These are phyloP conservation scores for Aleurites moluccanus DNA, from an alignment of 441 rosid species.

Conservation along the genomic window DNA sequence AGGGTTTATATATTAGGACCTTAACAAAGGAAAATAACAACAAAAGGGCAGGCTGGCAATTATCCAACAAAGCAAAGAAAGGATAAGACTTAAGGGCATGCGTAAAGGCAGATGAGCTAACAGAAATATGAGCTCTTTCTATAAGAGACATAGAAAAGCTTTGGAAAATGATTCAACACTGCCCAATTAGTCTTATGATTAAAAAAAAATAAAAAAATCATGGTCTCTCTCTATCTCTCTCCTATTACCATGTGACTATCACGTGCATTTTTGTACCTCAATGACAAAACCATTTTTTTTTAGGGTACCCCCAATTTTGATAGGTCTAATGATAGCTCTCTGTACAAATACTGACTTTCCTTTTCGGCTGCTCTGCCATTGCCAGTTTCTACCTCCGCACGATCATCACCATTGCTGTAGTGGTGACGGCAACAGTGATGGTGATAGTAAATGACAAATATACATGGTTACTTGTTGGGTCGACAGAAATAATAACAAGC, in stretches of 20 bases:
- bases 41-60: conserved; percentile 18
- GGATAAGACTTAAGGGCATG: conserved; percentile 16
- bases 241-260: conserved; percentile 32
- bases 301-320: neutral
- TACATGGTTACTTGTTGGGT: no score
- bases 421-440: no score
- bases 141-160: neutral
- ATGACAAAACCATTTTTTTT: conserved; percentile 20
- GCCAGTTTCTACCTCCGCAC: neutral
- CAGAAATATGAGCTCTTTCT: neutral
- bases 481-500: no score
- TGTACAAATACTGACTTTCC: neutral
- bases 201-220: conserved; percentile 16
- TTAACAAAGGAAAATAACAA: neutral
- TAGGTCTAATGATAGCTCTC: neutral
- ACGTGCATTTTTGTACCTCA: conserved; percentile 27
- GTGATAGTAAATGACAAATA: no score
- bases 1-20: neutral
- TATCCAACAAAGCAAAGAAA: neutral
- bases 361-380: conserved; percentile 6
- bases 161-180: conserved; percentile 29
- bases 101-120: no score
- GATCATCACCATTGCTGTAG: no score
- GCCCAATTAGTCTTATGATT: neutral
- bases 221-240: conserved; percentile 4